Evolutionary conservation across 2,329 filamentous ascomycete species (phyloP), one percentile per base, ranked within the genome.

Genomic region (Beauveria rudraprayagi): DNA sequence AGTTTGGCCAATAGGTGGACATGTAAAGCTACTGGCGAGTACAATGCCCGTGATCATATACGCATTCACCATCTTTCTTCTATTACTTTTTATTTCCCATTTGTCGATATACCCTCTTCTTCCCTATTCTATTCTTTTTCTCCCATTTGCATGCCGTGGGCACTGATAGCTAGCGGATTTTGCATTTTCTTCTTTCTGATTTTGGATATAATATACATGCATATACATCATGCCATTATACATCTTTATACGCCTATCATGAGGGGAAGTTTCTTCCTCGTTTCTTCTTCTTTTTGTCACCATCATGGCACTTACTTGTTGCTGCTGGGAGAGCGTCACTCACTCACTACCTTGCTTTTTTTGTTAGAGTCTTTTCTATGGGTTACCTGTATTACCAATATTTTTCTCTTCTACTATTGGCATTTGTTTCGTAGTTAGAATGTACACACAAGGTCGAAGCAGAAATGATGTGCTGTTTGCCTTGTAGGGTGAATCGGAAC

Each of bases 1-100:
- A 69, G 8, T 73, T 72, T 61, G 69, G 70, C 14, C 69, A 69
- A 61, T 74, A 63, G 68, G 59, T 52, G 43, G 17, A 56, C 40
- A 48, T 43, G 30, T 44, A 24, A 19, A 19, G 11, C n/a, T 8
- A 37, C 24, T n/a, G 19, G 8, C 52, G 17, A 37, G 11, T 24
- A 9, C 30, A 26, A 37, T 47, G 43, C 37, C 37, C 37, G 16
- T 22, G n/a, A 40, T 28, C 8, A n/a, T 37, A 1, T 34, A 57
- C 19, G 34, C 41, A 43, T 46, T 26, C 56, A 44, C 37, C 44
- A 48, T 56, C 44, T 56, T 44, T 41, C 40, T 56, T 44, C 51
- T 5, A 11, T n/a, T 54, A n/a, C 19, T 54, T 26, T 37, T 63
- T 14, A 14, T 61, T 16, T 53, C 46, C 37, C 48, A 54, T 57